These are phyloP conservation scores for Akanthomyces uredinophilus DNA, from an alignment of 2,329 filamentous ascomycete genomes.

Conservation along the genomic window DNA sequence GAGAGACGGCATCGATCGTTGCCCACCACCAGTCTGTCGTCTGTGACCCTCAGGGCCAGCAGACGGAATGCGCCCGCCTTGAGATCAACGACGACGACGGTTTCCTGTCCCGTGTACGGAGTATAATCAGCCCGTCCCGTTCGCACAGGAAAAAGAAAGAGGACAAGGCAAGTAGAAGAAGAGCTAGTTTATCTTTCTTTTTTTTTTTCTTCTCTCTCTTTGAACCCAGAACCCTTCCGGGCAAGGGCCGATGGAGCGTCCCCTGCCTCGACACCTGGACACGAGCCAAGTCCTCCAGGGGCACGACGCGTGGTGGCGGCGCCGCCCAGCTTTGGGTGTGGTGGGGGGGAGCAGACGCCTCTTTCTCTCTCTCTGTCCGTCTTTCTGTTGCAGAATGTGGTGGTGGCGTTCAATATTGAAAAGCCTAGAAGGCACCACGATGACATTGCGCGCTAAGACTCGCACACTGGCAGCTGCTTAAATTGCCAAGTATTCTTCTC, in stretches of 20 bases:
- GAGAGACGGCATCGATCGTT: too few relatives aligned
- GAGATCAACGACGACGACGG: too few relatives aligned
- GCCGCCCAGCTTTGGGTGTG: neutral
- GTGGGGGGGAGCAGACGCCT: neutral
- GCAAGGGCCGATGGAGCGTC: neutral
- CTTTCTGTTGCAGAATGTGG: neutral
- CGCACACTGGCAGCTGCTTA: too few relatives aligned
- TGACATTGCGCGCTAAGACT: neutral
- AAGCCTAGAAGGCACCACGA: neutral
- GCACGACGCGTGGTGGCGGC: neutral
- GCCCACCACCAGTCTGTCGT: too few relatives aligned
- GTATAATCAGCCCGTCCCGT: neutral
- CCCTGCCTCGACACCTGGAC: too few relatives aligned
- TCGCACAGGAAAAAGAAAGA: neutral
- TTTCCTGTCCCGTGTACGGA: too few relatives aligned
- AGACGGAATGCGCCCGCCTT: too few relatives aligned
- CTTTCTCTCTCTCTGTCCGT: neutral
- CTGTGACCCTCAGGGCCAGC: too few relatives aligned
- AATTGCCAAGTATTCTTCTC: too few relatives aligned
- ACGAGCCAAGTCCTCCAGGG: neutral
- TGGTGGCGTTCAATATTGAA: slow-evolving; percentile 6
- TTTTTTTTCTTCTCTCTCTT: too few relatives aligned
- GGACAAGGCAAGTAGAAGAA: too few relatives aligned
- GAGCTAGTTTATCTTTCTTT: neutral
- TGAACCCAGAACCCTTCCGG: neutral